These are phyloP conservation scores for Ustilago crameri DNA, from an alignment of 1,284 basidiomycete genomes.

Conservation along the genomic window DNA sequence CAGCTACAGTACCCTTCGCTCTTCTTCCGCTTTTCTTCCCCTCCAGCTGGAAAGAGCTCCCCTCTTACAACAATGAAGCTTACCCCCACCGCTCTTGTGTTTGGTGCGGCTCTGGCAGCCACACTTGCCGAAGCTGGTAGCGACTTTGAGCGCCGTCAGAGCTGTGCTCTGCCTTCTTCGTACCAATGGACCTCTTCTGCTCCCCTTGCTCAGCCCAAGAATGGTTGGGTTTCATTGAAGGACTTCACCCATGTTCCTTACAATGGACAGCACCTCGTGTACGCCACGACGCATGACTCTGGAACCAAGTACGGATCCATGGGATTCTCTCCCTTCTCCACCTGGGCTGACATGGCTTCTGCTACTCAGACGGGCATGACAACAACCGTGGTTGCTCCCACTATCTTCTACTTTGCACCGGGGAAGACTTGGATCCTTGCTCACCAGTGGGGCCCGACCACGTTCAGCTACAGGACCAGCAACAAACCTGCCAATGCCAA, in stretches of 20 bases:
- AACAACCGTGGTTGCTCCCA: conserved; percentile 20
- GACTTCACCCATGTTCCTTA: conserved; percentile 41
- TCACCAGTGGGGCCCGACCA: conserved; percentile 16
- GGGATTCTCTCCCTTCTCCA: conserved; percentile 29
- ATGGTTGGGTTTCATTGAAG: conserved; percentile 25
- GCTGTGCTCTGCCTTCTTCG: conserved; percentile 26
- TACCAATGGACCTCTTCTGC: conserved; percentile 31
- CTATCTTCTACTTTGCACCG: conserved; percentile 23
- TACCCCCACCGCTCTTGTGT: conserved; percentile 6
- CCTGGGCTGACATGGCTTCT: conserved; percentile 29
- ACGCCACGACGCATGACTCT: conserved; percentile 17
- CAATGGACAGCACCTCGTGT: conserved; percentile 36
- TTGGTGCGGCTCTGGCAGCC: conserved; percentile 24
- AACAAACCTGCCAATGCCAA: conserved; percentile 23
- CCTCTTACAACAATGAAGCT: conserved; percentile 21
- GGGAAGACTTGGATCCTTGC: conserved; percentile 25
- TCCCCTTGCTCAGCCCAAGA: conserved; percentile 23
- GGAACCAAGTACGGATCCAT: conserved; percentile 33
- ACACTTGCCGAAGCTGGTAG: conserved; percentile 9
- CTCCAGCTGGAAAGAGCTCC: not conserved
- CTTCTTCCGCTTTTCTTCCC: no score
- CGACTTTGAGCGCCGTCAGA: conserved; percentile 10
- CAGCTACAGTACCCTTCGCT: no score
- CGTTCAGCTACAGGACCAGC: conserved; percentile 24
- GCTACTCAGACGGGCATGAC: conserved; percentile 23